These are phyloP conservation scores for Auriculariales sp. DNA, from an alignment of 768 basidiomycete genomes.

Conservation along the genomic window DNA sequence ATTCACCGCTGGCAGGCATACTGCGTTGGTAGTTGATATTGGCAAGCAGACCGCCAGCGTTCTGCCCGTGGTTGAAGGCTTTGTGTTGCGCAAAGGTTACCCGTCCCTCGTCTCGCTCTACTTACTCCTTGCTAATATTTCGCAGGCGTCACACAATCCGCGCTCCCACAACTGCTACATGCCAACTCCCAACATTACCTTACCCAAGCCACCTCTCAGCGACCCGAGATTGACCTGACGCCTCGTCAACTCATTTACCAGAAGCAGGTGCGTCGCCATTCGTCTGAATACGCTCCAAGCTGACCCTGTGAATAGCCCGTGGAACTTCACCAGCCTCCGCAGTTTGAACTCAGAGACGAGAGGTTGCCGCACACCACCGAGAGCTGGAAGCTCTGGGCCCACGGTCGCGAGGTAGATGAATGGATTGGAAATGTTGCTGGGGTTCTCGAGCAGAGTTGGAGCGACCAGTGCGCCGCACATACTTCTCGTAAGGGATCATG, in stretches of 20 bases:
- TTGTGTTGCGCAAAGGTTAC: slow-evolving; percentile 86
- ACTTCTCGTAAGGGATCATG: neutral
- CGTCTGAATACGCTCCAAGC: slow-evolving; percentile 5
- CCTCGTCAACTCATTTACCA: slow-evolving; percentile 86
- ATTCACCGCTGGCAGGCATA: slow-evolving; percentile 92
- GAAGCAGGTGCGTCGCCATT: slow-evolving; percentile 35
- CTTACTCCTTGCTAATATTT: neutral
- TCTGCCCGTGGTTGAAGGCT: slow-evolving; percentile 93
- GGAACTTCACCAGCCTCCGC: slow-evolving; percentile 48
- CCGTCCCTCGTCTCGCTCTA: neutral
- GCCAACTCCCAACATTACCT: slow-evolving; percentile 63
- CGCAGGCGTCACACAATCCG: slow-evolving; percentile 62
- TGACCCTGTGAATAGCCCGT: slow-evolving; percentile 39
- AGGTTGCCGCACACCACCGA: slow-evolving; percentile 57
- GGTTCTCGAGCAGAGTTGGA: slow-evolving; percentile 78
- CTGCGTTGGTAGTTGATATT: slow-evolving; percentile 91
- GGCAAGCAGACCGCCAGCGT: slow-evolving; percentile 83
- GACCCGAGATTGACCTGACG: slow-evolving; percentile 46
- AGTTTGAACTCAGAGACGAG: slow-evolving; percentile 62
- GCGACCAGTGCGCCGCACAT: slow-evolving; percentile 52
- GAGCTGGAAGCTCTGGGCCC: slow-evolving; percentile 71
- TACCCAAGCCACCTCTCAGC: slow-evolving; percentile 31
- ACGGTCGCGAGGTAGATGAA: slow-evolving; percentile 74
- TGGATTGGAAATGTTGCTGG: slow-evolving; percentile 85
- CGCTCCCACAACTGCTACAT: slow-evolving; percentile 67